Evolutionary conservation across 345 rosid genomes (phyloP), one percentile per base, ranked within the genome.

Genomic region (Eucalyptus cladocalyx): DNA sequence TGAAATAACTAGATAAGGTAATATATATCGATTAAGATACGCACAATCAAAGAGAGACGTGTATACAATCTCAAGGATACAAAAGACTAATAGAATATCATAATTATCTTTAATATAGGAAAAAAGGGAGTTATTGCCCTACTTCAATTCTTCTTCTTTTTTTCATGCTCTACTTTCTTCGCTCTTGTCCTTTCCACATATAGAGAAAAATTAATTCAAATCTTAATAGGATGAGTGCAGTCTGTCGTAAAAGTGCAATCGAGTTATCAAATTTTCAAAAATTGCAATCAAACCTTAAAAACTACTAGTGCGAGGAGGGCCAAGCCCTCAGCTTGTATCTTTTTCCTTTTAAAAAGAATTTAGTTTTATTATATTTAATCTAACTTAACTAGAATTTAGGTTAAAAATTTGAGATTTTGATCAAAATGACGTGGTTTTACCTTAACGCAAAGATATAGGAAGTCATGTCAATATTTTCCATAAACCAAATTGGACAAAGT

Each of bases 211-310:
- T 37, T 7, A 34, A 23, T 18, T 34, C 43, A 69, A 67, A 18
- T 60, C 67, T 28, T 60, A 60, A 28, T 28, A 56, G 30, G 5
- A 56, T 4, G 26, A 56, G 62, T 23, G 62, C 30, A 56, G 0
- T 56, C 0, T 3, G 0, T 56, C 6, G 12, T 10, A 24, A 56
- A 56, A 23, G 10, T 4, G 3, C 12, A 56, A 24, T 56, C 1
- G 6, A 24, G 28, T 56, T 56, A 21, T 23, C 11, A 23, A 56
- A 56, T 1, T 56, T 56, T 56, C 12, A 53, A 23, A 54, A 56
- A 23, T 56, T 23, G 3, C 6, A 23, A 56, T 56, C 28, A 56
- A 56, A 24, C 30, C 30, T 56, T 56, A 2, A 21, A 56, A 56
- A 51, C 23, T 3, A 53, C 4, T 19, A 19, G 4, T 3, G 24